Evolutionary conservation across 176 grass and related monocot species (phyloP).

Genomic region (Chloris gayana): DNA sequence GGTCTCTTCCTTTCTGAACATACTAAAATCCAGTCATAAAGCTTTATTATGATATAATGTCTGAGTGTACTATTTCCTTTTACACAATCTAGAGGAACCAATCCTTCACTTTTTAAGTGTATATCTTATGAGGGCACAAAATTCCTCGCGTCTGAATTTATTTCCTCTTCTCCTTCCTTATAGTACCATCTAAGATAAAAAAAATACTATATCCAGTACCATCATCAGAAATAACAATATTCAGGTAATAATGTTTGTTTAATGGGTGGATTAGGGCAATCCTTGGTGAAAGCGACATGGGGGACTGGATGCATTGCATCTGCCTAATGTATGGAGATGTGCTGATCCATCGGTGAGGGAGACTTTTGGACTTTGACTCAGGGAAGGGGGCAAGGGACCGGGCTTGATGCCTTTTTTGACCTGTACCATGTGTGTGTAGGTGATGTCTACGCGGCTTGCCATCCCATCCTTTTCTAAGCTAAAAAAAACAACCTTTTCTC

Average conservation of each 20-base stretch:
- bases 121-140: not conserved
- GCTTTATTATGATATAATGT: not conserved
- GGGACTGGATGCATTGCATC: conserved; percentile 38
- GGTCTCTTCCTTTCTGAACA: not conserved
- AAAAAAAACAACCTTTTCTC: too few species aligned
- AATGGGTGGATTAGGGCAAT: conserved; percentile 23
- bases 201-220: not conserved
- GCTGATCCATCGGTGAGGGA: not conserved
- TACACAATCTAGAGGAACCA: not conserved
- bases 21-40: not conserved
- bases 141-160: not conserved
- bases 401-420: not conserved
- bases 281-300: conserved; percentile 3
- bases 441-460: not conserved
- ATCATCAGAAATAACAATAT: not conserved
- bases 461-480: too few species aligned
- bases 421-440: not conserved
- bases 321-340: conserved; percentile 10
- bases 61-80: not conserved
- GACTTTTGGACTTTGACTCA: conserved; percentile 12
- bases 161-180: not conserved
- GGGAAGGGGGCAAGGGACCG: not conserved
- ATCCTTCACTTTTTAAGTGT: not conserved
- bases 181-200: not conserved
- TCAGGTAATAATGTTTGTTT: not conserved